These are phyloP conservation scores for Geranium brycei DNA, from an alignment of 345 rosid species.

Conservation along the genomic window DNA sequence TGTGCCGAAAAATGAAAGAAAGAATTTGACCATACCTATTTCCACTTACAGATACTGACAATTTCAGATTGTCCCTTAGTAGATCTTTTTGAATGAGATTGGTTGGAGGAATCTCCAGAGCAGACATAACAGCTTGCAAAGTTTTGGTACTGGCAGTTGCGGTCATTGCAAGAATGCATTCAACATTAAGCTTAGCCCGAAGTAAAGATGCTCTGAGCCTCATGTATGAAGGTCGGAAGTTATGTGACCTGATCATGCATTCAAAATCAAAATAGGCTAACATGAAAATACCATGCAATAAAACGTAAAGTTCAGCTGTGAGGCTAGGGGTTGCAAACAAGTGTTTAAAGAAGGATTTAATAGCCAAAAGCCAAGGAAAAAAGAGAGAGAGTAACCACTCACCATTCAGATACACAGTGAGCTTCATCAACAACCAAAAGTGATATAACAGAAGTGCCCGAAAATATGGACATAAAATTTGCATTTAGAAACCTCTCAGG, in stretches of 20 bases:
- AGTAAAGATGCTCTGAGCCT: slow-evolving; percentile 85
- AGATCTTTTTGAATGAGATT: slow-evolving; percentile 63
- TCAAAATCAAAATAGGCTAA: slow-evolving; percentile 1
- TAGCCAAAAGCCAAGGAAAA: background rate
- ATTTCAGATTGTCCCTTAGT: slow-evolving; percentile 57
- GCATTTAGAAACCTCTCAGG: slow-evolving; percentile 79
- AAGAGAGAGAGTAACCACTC: slow-evolving; percentile 17
- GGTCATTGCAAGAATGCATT: slow-evolving; percentile 91
- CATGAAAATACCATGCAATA: slow-evolving; percentile 1
- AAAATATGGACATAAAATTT: slow-evolving; percentile 57
- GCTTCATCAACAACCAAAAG: slow-evolving; percentile 96
- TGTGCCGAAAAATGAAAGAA: slow-evolving; percentile 1
- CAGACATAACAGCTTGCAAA: slow-evolving; percentile 71
- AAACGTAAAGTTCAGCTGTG: background rate
- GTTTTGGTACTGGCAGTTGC: slow-evolving; percentile 79
- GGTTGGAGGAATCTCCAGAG: slow-evolving; percentile 64
- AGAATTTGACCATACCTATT: slow-evolving; percentile 42
- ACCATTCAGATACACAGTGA: slow-evolving; percentile 97
- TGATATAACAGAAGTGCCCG: slow-evolving; percentile 36
- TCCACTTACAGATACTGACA: slow-evolving; percentile 69
- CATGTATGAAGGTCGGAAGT: slow-evolving; percentile 94
- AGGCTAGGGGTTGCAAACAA: slow-evolving; percentile 1
- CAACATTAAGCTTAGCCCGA: slow-evolving; percentile 39
- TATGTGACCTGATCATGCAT: slow-evolving; percentile 65
- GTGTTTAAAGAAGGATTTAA: background rate